phyloP scores from a whole-genome alignment of 306 rosid genomes.

The Dicorynia guianensis region DNA sequence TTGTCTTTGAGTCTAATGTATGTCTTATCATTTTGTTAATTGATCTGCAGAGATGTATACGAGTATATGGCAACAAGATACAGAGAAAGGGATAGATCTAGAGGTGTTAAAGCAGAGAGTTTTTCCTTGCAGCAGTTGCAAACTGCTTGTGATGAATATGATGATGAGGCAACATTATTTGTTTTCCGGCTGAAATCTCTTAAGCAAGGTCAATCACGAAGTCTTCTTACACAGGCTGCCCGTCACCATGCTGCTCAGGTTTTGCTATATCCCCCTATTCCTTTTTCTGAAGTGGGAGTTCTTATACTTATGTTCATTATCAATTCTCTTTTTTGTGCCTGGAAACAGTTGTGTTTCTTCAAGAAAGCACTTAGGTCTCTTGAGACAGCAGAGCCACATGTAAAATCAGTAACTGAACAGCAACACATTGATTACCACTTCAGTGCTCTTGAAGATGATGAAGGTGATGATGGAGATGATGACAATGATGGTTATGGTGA shows the following conservation, averaged over 20 bases:
- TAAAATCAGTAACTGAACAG: conserved; percentile 78
- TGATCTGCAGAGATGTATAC: conserved; percentile 78
- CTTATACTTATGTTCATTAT: conserved; percentile 36
- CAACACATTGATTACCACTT: conserved; percentile 95
- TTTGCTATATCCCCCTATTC: conserved; percentile 31
- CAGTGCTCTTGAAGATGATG: conserved; percentile 82
- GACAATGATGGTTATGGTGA: conserved; percentile 57
- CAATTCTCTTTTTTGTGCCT: conserved; percentile 40
- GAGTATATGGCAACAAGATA: conserved; percentile 73
- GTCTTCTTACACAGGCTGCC: conserved; percentile 98
- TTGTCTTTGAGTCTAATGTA: conserved; percentile 24
- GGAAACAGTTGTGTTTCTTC: conserved; percentile 83
- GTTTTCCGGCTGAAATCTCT: conserved; percentile 96
- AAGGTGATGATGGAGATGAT: conserved; percentile 54
- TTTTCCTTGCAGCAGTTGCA: conserved; percentile 79
- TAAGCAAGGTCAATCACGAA: conserved; percentile 95
- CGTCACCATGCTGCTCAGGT: conserved; percentile 99
- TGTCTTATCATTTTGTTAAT: conserved; percentile 40
- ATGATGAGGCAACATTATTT: conserved; percentile 89
- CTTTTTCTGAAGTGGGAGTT: conserved; percentile 19
- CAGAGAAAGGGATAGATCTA: conserved; percentile 83
- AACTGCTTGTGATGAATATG: conserved; percentile 90
- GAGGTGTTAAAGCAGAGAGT: conserved; percentile 73
- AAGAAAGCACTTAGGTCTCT: conserved; percentile 84
- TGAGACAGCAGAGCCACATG: conserved; percentile 89